Conservation (phyloP, 2,329 filamentous ascomycete species). For the Seiridium unicorne region DNA sequence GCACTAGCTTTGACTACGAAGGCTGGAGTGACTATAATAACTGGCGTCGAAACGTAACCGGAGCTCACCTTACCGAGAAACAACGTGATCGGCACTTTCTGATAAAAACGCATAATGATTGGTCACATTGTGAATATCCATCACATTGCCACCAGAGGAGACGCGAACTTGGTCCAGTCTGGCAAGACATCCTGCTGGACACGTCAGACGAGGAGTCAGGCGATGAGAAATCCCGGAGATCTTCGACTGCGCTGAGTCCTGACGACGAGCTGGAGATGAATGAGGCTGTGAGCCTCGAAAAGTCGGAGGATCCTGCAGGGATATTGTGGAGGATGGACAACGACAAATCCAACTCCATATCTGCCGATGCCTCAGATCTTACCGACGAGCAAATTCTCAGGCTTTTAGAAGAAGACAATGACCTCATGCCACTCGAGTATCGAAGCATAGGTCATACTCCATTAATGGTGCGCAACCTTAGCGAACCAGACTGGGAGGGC, state of each 20-base stretch:
- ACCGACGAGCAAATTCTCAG: neutral
- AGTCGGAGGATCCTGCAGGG: neutral
- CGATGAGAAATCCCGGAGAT: neutral
- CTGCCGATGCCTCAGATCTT: neutral
- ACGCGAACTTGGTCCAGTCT: neutral
- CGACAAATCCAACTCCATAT: neutral
- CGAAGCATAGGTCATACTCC: neutral
- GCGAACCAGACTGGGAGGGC: neutral
- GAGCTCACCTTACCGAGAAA: neutral
- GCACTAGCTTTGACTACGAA: neutral
- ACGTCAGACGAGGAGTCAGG: neutral
- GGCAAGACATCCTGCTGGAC: neutral
- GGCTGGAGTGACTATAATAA: neutral
- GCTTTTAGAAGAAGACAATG: neutral
- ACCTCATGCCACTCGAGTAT: neutral
- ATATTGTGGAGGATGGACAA: neutral
- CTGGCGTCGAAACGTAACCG: neutral
- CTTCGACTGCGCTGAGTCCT: neutral
- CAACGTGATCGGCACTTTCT: neutral
- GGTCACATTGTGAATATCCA: neutral
- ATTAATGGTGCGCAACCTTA: neutral
- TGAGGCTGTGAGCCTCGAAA: neutral
- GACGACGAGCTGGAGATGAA: slow-evolving; percentile 2
- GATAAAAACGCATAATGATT: neutral
- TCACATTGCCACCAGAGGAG: neutral